Evolutionary conservation across 2,329 filamentous ascomycete genomes (phyloP).

Genomic region (Microcyclosporella mali): DNA sequence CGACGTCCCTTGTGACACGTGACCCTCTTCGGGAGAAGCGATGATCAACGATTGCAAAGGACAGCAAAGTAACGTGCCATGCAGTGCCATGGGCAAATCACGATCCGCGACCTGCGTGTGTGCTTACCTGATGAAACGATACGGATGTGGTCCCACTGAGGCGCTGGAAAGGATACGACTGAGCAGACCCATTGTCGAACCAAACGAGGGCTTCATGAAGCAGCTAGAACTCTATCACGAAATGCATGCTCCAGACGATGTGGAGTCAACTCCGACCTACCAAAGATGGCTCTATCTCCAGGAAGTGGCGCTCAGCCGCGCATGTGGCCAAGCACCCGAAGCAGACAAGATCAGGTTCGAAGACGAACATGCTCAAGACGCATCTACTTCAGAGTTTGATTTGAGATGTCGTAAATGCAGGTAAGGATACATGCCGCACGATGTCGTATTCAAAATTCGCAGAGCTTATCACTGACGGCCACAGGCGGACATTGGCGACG

Average conservation of each 20-base stretch:
- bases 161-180: slow-evolving; percentile 66
- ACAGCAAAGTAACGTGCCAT: neutral
- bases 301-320: slow-evolving; percentile 61
- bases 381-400: slow-evolving; percentile 45
- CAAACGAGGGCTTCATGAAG: slow-evolving; percentile 84
- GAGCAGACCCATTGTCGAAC: slow-evolving; percentile 71
- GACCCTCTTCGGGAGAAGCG: too few species aligned
- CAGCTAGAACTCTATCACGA: slow-evolving; percentile 82
- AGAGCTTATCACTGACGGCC: slow-evolving; percentile 2
- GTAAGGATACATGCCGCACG: slow-evolving; percentile 35
- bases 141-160: slow-evolving; percentile 49
- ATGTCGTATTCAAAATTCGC: neutral
- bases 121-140: slow-evolving; percentile 69
- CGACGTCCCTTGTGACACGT: too few species aligned
- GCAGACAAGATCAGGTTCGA: slow-evolving; percentile 72
- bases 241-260: slow-evolving; percentile 70
- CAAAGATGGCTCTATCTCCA: slow-evolving; percentile 68
- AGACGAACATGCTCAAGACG: slow-evolving; percentile 51
- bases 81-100: slow-evolving; percentile 86
- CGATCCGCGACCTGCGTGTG: slow-evolving; percentile 79
- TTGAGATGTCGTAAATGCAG: slow-evolving; percentile 90
- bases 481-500: slow-evolving; percentile 55
- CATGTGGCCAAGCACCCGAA: slow-evolving; percentile 72
- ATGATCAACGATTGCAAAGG: neutral
- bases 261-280: slow-evolving; percentile 67